Conservation (phyloP, 495 filamentous ascomycete species). For the Penicillium turbatum region DNA sequence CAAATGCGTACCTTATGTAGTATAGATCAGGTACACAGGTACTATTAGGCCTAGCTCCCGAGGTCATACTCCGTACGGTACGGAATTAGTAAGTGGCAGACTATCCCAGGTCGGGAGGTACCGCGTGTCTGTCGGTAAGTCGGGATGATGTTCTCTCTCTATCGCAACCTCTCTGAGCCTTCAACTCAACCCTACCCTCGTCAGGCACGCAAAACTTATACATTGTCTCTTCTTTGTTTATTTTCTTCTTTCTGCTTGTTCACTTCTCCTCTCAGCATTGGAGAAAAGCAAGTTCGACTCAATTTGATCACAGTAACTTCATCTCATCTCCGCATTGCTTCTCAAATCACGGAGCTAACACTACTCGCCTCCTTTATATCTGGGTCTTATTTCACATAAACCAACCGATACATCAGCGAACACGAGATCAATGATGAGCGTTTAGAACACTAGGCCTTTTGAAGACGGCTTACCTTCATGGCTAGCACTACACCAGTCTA, state of each 20-base stretch:
- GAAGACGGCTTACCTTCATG: constrained; percentile 22
- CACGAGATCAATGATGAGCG: constrained; percentile 18
- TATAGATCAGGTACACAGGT: neutral
- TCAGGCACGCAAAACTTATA: neutral
- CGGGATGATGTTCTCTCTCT: constrained; percentile 19
- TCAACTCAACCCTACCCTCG: no score
- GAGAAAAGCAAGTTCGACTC: neutral
- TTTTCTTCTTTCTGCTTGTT: neutral
- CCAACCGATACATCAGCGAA: neutral
- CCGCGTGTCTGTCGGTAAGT: constrained; percentile 24
- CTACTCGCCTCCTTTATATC: neutral
- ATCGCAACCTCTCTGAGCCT: constrained; percentile 1
- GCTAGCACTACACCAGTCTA: constrained; percentile 11
- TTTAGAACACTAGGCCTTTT: constrained; percentile 12
- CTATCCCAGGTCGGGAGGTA: constrained; percentile 31
- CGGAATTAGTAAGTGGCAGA: constrained; percentile 2
- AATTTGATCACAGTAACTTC: neutral
- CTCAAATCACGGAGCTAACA: neutral
- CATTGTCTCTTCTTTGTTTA: neutral
- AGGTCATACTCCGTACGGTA: neutral
- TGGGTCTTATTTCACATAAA: neutral
- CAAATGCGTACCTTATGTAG: no score
- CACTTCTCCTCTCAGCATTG: neutral
- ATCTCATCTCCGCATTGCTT: neutral
- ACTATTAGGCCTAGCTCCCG: neutral